Evolutionary conservation across 768 basidiomycete species (phyloP), one percentile per base, ranked within the genome.

Genomic region (Leccinum boreale): DNA sequence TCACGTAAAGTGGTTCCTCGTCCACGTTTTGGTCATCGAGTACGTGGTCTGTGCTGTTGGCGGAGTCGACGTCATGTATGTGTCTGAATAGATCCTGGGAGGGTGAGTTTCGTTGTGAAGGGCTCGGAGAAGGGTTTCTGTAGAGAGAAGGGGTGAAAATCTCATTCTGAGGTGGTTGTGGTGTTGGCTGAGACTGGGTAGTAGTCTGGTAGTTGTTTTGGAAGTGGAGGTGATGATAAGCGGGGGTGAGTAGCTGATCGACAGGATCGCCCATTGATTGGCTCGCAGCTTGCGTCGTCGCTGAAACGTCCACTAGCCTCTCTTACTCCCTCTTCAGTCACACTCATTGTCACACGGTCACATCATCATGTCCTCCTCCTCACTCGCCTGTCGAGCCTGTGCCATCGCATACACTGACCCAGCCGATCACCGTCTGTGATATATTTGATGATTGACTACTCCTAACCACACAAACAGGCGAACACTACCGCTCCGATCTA

Each of bases 1-100:
- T 99, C 58, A 99, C 97, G 76, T 98, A 98, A 64, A 99, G 86
- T 26, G 97, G 96, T 72, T 99, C 96, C 62, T 98, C 94, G 75
- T 98, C 95, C 65, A 92, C 80, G 58, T 73, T 74, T 4, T 64
- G 36, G 59, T 79, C 79, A 19, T 78, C 71, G 53, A 74, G 67
- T 57, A 65, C 62, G 61, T 70, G 65, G 31, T 74, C 69, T 15
- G 26, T 46, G 48, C 19, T 36, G 58, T 61, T 60, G 12, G 50
- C 15, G 19, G 52, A 28, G 31, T 63, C 66, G 53, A 60, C 53
- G 51, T 62, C 63, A 55, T 68, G 73, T 1, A 73, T 64, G 53
- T 66, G 70, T 36, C 69, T 67, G 60, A 75, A 75, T 50, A 73
- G 58, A 56, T 72, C 70, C 11, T 64, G 65, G 0, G 23, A 44